Conservation (phyloP, 805 yeast species). For the Saturnispora ahearnii region DNA sequence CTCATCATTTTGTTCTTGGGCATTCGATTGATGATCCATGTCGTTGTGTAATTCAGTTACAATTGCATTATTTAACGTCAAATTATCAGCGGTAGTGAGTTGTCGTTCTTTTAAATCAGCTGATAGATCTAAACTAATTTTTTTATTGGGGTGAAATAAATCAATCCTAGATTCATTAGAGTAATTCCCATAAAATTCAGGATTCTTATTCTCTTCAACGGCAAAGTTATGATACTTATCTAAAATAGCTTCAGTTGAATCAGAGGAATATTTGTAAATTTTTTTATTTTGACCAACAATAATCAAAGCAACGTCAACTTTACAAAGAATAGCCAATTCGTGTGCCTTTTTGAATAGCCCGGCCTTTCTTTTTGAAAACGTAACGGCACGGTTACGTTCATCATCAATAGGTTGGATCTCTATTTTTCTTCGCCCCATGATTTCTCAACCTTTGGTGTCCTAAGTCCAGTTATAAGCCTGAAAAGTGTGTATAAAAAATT, state of each 20-base stretch:
- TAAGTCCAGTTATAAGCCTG: background rate
- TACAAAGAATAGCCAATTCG: conserved; percentile 81
- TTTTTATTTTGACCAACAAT: conserved; percentile 77
- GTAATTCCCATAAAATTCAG: conserved; percentile 59
- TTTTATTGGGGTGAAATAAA: background rate
- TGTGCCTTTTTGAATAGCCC: conserved; percentile 86
- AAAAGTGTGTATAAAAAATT: background rate
- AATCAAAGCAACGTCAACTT: conserved; percentile 85
- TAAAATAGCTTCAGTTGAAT: conserved; percentile 46
- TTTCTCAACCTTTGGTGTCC: background rate
- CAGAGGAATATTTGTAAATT: conserved; percentile 76
- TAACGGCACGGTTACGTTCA: conserved; percentile 77
- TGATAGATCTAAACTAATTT: background rate
- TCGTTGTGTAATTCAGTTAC: conserved; percentile 6
- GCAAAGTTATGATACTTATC: conserved; percentile 26
- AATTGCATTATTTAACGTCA: conserved; percentile 1
- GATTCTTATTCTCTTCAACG: conserved; percentile 53
- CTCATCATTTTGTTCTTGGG: background rate
- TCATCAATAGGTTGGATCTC: conserved; percentile 86
- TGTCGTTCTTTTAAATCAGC: background rate
- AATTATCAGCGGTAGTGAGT: background rate
- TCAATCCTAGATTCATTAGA: conserved; percentile 16
- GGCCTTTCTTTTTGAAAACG: conserved; percentile 89
- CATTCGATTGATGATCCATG: background rate
- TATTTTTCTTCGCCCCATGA: conserved; percentile 95